Base-by-base conservation (phyloP, 768 basidiomycete genomes). In the Tricholoma sp. region DNA sequence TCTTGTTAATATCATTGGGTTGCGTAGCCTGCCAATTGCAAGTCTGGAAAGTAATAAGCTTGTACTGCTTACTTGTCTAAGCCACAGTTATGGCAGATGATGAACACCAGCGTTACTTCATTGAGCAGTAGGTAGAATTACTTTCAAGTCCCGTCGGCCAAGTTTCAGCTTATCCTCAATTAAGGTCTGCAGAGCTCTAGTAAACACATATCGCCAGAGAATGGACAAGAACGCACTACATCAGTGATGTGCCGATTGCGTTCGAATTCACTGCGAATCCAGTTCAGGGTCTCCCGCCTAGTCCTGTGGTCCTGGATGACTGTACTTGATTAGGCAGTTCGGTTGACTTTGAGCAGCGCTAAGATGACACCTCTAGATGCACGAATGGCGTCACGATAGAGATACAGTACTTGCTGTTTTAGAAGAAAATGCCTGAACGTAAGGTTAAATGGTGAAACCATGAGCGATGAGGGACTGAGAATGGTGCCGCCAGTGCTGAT, bases 351-450 rank as follows among this genome's bases (percentile, higher is more conserved):
- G 39, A 29, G 45, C 12, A 34, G 39, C 31, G 50, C 7, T 21
- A 19, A 19, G 64, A 70, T 60, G 65, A 8, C 54, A 89, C 90
- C 76, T 76, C 79, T 77, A 7, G 87, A 83, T 11, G 86, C 83
- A 51, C 89, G 83, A 61, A 90, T 77, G n/a, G 82, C 80, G 54
- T 75, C 69, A 56, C 88, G 82, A 71, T 90, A 91, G 50, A 90
- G 72, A 60, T 74, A 67, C 46, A 91, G 65, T 18, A 79, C 83
- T 65, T 79, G 74, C 59, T 84, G 80, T 58, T 79, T 79, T 57
- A 91, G 78, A 64, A 92, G 80, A 66, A 91, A 91, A 71, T 91
- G 88, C 71, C 79, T 87, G 69, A 91, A 80, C 34, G 84, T 82
- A 55, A 77, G 69, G 29, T 64, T 56, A 50, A 59, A 52, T 31